Evolutionary conservation across 129 eudicot species (phyloP).

Genomic region (Helichrysum umbraculigerum): DNA sequence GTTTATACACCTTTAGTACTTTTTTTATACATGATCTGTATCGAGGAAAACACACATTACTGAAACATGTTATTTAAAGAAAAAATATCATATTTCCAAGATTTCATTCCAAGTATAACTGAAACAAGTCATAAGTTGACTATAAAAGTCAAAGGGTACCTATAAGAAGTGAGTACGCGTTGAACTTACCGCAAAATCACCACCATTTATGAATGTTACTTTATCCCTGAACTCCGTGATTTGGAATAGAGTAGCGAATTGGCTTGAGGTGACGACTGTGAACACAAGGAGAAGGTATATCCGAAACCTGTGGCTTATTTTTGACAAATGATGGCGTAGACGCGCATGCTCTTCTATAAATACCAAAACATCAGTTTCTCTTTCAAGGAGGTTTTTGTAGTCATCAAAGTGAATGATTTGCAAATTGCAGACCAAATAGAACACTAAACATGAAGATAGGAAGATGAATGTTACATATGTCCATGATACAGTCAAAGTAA

Average conservation of each 20-base stretch:
- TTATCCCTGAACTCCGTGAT: conserved; percentile 56
- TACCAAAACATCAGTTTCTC: conserved; percentile 58
- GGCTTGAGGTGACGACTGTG: conserved; percentile 71
- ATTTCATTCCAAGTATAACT: neutral
- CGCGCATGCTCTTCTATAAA: conserved; percentile 76
- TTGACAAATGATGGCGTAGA: conserved; percentile 59
- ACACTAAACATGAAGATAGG: conserved; percentile 65
- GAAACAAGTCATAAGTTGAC: conserved; percentile 2
- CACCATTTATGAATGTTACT: conserved; percentile 69
- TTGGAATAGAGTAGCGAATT: conserved; percentile 60
- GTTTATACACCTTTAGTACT: neutral
- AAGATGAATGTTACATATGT: conserved; percentile 53
- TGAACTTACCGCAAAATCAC: conserved; percentile 85
- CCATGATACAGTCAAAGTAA: conserved; percentile 62
- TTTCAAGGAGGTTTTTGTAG: conserved; percentile 66
- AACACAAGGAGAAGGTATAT: conserved; percentile 69
- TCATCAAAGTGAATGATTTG: conserved; percentile 84
- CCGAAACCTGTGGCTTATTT: conserved; percentile 86
- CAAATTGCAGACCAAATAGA: conserved; percentile 74
- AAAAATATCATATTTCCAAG: neutral
- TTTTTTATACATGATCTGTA: too few species aligned
- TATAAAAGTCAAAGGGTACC: neutral
- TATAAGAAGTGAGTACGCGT: neutral
- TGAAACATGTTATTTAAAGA: neutral
- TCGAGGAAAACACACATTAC: neutral